Base-by-base conservation (phyloP, 345 rosid genomes). In the Camelina sativa region DNA sequence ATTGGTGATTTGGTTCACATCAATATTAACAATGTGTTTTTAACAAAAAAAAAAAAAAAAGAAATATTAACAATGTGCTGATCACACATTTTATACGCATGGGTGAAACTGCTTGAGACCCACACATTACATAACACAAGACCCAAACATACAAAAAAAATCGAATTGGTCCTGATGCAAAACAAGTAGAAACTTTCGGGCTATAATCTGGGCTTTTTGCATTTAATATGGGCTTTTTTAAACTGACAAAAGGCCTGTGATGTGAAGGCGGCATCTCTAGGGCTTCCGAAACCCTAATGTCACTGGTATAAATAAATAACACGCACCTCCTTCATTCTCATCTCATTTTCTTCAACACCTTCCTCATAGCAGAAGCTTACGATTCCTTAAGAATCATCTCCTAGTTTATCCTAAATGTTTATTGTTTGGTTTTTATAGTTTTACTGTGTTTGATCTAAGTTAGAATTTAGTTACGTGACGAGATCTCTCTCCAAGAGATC, bases 401-500 rank as follows among this genome's bases (percentile, higher is more conserved):
- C 0, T 13, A 7, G 4, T 0, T 22, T 15, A 6, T 17, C 0
- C n/a, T n/a, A n/a, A n/a, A 15, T 25, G 28, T 25, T 4, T n/a
- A 1, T 8, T 4, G 8, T 28, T 7, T 3, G 0, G 2, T 20
- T 28, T 11, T 28, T 1, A 0, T 9, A 22, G 34, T 1, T 0
- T 11, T 13, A 0, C 0, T 7, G 7, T 32, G 17, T 11, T 13
- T 32, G 44, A 9, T 28, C 6, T 9, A 11, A 3, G 4, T 11
- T 11, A 44, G 10, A 5, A 1, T 4, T 40, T 10, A 22, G 5
- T 34, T 6, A 8, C 1, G 46, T 57, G 80, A 65, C 77, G 77
- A 0, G 72, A 72, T 66, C 72, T 59, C 73, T 44, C 76, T 77
- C 76, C 76, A 75, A 76, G 69, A 1, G 52, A 72, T 71, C 76